phyloP scores from a whole-genome alignment of 257 asterid species.

The Cinchona pubescens region DNA sequence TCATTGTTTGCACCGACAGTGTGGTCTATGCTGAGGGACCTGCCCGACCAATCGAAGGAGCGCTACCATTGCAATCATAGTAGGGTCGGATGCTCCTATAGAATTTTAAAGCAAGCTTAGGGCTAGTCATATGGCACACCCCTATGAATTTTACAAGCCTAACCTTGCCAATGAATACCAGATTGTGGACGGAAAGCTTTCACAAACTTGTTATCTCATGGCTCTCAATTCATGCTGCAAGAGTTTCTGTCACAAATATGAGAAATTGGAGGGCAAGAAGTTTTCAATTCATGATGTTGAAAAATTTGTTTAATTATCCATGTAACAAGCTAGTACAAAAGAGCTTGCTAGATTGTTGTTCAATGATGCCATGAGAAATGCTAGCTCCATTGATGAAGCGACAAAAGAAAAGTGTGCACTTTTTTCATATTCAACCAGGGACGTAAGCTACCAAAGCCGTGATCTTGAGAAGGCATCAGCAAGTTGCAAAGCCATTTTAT shows the following conservation, averaged over 20 bases:
- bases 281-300: conserved; percentile 68
- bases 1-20: conserved; percentile 98
- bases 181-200: conserved; percentile 97
- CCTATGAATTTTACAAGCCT: conserved; percentile 14
- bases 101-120: not conserved
- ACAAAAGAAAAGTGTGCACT: conserved; percentile 64
- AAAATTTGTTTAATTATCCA: conserved; percentile 85
- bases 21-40: too few relatives aligned
- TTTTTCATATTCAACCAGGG: conserved; percentile 54
- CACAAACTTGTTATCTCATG: conserved; percentile 92
- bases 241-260: conserved; percentile 59
- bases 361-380: conserved; percentile 61
- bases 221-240: conserved; percentile 90
- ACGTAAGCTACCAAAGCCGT: conserved; percentile 80
- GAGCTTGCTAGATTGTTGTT: conserved; percentile 77
- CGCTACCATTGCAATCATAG: too few relatives aligned
- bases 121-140: not conserved
- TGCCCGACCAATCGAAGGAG: too few relatives aligned
- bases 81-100: too few relatives aligned
- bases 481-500: too few relatives aligned
- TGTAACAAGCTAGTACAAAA: conserved; percentile 97
- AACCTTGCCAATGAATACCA: conserved; percentile 23
- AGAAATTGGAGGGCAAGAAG: conserved; percentile 69
- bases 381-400: conserved; percentile 76
- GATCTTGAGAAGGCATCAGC: conserved; percentile 79